phyloP scores from a whole-genome alignment of 495 filamentous ascomycete genomes.

The Penicillium chermesinum region DNA sequence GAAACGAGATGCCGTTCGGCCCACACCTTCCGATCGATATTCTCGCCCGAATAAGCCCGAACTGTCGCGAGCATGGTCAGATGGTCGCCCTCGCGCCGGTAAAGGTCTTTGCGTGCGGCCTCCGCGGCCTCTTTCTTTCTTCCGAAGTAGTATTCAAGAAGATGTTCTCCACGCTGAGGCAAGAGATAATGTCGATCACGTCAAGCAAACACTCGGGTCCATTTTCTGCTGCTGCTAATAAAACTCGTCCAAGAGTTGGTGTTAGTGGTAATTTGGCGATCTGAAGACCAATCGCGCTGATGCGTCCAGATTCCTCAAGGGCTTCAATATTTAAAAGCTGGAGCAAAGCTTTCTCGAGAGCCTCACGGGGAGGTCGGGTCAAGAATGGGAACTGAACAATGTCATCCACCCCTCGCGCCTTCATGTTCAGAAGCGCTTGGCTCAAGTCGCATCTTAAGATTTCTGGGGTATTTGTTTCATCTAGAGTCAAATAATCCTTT shows the following conservation, averaged over 20 bases:
- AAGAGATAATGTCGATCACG: constrained; percentile 86
- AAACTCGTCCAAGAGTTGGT: constrained; percentile 72
- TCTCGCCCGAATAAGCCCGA: constrained; percentile 72
- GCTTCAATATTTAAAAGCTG: constrained; percentile 76
- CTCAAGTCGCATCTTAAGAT: constrained; percentile 86
- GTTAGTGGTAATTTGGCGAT: constrained; percentile 81
- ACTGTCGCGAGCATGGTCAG: constrained; percentile 81
- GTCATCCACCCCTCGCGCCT: constrained; percentile 81
- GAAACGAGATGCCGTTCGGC: constrained; percentile 72
- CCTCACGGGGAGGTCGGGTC: constrained; percentile 69
- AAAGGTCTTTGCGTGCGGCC: constrained; percentile 64
- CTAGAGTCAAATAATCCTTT: constrained; percentile 62
- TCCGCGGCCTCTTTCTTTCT: constrained; percentile 77
- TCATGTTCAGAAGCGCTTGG: constrained; percentile 86
- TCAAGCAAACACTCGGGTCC: constrained; percentile 69
- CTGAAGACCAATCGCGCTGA: constrained; percentile 67
- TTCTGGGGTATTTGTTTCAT: constrained; percentile 76
- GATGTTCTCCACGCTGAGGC: constrained; percentile 82
- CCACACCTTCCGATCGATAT: constrained; percentile 70
- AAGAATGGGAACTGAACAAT: constrained; percentile 81
- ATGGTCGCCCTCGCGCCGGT: constrained; percentile 81
- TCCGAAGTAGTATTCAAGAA: constrained; percentile 78
- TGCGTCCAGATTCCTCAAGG: constrained; percentile 62
- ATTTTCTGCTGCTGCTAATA: constrained; percentile 71
- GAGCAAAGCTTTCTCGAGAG: constrained; percentile 76